Evolutionary conservation across 768 basidiomycete species (phyloP).

Genomic region (Macrolepiota fuliginosa): DNA sequence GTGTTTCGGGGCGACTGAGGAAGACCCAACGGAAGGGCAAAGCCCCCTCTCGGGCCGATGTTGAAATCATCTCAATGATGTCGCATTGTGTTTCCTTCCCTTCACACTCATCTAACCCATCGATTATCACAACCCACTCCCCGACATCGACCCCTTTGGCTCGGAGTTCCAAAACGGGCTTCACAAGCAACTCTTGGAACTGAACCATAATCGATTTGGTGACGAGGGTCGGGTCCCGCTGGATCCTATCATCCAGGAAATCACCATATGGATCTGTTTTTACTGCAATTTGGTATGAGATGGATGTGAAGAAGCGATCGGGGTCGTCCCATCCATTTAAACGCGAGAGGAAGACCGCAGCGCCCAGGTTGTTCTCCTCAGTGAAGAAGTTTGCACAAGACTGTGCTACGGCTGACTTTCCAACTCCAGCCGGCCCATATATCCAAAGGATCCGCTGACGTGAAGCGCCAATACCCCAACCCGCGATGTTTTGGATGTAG

Average conservation of each 20-base stretch:
- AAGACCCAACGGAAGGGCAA: background rate
- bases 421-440: slow-evolving; percentile 4
- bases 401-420: slow-evolving; percentile 13
- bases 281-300: slow-evolving; percentile 3
- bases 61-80: no score
- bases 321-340: background rate
- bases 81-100: background rate
- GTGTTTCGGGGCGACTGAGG: slow-evolving; percentile 12
- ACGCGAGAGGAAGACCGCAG: slow-evolving; percentile 11
- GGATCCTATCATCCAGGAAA: background rate
- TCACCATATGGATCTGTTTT: background rate
- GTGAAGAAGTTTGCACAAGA: background rate
- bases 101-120: slow-evolving; percentile 14
- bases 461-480: background rate
- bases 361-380: background rate
- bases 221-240: background rate
- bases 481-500: background rate
- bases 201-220: background rate
- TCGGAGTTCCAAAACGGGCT: background rate
- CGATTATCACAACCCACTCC: background rate
- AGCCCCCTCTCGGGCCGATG: background rate
- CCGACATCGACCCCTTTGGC: background rate
- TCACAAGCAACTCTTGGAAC: slow-evolving; percentile 2
- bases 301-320: background rate
- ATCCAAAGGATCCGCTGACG: background rate